These are phyloP conservation scores for Paspalum notatum DNA, from an alignment of 176 grass and related monocot genomes.

Conservation along the genomic window DNA sequence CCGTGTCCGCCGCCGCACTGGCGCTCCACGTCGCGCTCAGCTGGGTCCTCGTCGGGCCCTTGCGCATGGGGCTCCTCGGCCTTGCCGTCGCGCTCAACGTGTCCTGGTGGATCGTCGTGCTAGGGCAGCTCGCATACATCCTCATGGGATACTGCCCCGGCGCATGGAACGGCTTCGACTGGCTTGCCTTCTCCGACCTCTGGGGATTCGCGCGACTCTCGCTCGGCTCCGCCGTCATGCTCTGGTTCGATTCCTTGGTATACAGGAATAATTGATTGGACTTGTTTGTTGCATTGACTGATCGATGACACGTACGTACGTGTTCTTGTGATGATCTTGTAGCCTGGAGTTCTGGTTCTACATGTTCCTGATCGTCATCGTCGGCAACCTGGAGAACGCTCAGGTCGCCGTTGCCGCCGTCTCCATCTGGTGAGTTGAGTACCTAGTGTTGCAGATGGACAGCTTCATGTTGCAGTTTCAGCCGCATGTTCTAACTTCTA, in stretches of 20 bases:
- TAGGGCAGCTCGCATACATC: constrained; percentile 60
- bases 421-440: constrained; percentile 65
- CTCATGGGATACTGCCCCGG: constrained; percentile 68
- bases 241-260: constrained; percentile 56
- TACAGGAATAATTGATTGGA: not conserved
- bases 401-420: constrained; percentile 84
- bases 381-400: constrained; percentile 70
- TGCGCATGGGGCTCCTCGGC: constrained; percentile 62
- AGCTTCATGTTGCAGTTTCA: not conserved
- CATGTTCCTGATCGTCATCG: constrained; percentile 83
- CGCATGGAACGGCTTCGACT: constrained; percentile 83
- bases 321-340: not conserved
- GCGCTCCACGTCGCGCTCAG: constrained; percentile 61
- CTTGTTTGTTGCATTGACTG: not conserved
- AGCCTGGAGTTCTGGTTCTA: constrained; percentile 92
- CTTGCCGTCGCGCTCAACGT: constrained; percentile 74
- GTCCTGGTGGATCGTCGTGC: constrained; percentile 82
- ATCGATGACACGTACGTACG: not conserved
- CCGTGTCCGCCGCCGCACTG: constrained; percentile 39
- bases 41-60: constrained; percentile 60
- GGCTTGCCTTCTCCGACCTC: constrained; percentile 61
- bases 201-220: constrained; percentile 72
- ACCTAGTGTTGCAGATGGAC: no score
- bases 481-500: no score
- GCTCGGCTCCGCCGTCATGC: constrained; percentile 79